These are phyloP conservation scores for Drosera spatulata DNA, from an alignment of 179 eudicot genomes.

Conservation along the genomic window DNA sequence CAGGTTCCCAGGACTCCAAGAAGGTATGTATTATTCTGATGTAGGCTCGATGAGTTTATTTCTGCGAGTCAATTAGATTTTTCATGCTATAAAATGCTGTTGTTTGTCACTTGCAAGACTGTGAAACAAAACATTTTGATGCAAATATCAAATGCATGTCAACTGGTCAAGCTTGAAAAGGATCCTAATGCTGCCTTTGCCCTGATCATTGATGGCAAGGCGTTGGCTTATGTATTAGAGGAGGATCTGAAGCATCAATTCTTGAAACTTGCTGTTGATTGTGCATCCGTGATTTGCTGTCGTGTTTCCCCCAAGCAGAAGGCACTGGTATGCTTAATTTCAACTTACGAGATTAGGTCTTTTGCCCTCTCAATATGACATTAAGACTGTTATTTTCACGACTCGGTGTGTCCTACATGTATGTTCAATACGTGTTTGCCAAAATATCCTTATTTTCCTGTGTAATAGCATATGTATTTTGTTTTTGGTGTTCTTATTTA, in stretches of 20 bases:
- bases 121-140: slow-evolving; percentile 56
- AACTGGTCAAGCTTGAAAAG: slow-evolving; percentile 40
- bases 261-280: slow-evolving; percentile 68
- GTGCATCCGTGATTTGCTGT: slow-evolving; percentile 99
- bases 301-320: slow-evolving; percentile 99
- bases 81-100: slow-evolving; percentile 17
- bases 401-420: too few species aligned
- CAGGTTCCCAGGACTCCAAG: slow-evolving; percentile 38
- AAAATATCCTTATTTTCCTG: too few species aligned
- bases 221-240: slow-evolving; percentile 68
- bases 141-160: slow-evolving; percentile 80
- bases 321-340: slow-evolving; percentile 58
- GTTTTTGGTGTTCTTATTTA: too few species aligned
- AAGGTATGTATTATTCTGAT: slow-evolving; percentile 38
- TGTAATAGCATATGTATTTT: too few species aligned
- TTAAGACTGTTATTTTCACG: too few species aligned
- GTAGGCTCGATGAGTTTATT: slow-evolving; percentile 4
- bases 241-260: slow-evolving; percentile 83
- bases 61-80: slow-evolving; percentile 14
- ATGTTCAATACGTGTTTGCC: too few species aligned
- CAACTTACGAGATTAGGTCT: too few species aligned
- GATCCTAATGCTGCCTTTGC: slow-evolving; percentile 77
- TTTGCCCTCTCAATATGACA: not conserved
- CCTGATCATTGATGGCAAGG: slow-evolving; percentile 92
- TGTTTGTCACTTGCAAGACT: slow-evolving; percentile 37